phyloP scores from a whole-genome alignment of 2,329 filamentous ascomycete genomes.

The Diaporthe nobilis region DNA sequence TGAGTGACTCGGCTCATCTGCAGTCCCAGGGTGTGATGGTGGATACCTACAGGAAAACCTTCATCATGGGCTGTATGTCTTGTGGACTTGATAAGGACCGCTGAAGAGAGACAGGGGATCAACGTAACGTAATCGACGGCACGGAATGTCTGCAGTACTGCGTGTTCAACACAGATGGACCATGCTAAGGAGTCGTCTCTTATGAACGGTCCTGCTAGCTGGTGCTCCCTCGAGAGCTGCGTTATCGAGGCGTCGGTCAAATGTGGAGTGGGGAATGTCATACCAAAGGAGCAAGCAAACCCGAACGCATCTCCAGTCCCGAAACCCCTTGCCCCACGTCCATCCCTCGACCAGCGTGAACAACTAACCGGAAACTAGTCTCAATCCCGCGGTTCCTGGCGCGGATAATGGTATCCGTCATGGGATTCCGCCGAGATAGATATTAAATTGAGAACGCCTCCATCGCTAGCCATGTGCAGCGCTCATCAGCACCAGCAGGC shows the following conservation, averaged over 20 bases:
- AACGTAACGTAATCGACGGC: neutral
- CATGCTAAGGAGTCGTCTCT: neutral
- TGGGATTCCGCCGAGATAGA: too few relatives aligned
- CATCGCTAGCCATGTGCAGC: too few relatives aligned
- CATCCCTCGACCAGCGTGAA: neutral
- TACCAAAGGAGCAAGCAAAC: conserved; percentile 5
- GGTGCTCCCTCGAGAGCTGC: neutral
- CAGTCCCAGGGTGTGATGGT: neutral
- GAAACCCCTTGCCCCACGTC: neutral
- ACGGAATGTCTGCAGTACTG: too few relatives aligned
- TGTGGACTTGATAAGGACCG: neutral
- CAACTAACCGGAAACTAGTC: neutral
- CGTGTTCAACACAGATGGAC: neutral
- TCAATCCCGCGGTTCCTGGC: neutral
- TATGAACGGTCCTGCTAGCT: neutral
- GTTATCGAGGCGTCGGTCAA: neutral
- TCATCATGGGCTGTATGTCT: neutral
- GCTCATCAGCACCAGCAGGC: neutral
- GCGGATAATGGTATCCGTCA: neutral
- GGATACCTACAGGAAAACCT: conserved; percentile 2
- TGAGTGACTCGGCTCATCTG: neutral
- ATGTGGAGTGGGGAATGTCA: neutral
- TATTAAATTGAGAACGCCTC: neutral
- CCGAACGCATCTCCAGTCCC: neutral
- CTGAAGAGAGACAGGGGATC: neutral